Percentiles rank a stretch among this genome's conserved stretches.
Evolutionary conservation across 2,329 filamentous ascomycete genomes (phyloP).

Genomic region (Delphinella strobiligena): DNA sequence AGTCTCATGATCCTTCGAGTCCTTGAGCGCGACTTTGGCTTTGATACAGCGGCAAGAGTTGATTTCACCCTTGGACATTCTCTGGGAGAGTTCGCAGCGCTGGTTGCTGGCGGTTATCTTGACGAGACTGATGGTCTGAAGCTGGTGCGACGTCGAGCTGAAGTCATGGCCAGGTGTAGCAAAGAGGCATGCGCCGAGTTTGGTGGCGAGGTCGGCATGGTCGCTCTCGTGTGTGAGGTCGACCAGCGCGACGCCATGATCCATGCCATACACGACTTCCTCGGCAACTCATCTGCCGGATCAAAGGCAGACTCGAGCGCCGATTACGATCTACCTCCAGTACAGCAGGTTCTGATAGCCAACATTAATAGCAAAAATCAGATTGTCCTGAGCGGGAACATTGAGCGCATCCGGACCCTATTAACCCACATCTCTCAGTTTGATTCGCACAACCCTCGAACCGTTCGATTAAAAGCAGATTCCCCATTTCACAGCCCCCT

Average conservation of each 20-base stretch:
- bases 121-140: constrained; percentile 64
- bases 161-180: constrained; percentile 72
- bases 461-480: constrained; percentile 75
- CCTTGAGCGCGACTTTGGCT: constrained; percentile 73
- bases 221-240: constrained; percentile 80
- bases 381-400: constrained; percentile 82
- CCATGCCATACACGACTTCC: constrained; percentile 64
- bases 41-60: constrained; percentile 56
- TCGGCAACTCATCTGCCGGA: constrained; percentile 52
- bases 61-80: constrained; percentile 85
- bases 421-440: constrained; percentile 80
- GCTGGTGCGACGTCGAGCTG: constrained; percentile 65
- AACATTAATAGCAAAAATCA: constrained; percentile 96
- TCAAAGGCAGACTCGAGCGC: constrained; percentile 50
- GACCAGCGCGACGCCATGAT: constrained; percentile 60
- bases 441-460: constrained; percentile 78
- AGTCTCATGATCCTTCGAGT: constrained; percentile 82
- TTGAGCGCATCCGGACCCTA: constrained; percentile 69
- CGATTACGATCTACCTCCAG: constrained; percentile 55
- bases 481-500: constrained; percentile 85
- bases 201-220: constrained; percentile 85
- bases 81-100: constrained; percentile 81
- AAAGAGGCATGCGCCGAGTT: constrained; percentile 50
- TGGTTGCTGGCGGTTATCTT: constrained; percentile 75
- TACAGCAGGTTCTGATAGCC: constrained; percentile 79